Base-by-base conservation (phyloP, 768 basidiomycete genomes). In the Mycena albidolilacea region DNA sequence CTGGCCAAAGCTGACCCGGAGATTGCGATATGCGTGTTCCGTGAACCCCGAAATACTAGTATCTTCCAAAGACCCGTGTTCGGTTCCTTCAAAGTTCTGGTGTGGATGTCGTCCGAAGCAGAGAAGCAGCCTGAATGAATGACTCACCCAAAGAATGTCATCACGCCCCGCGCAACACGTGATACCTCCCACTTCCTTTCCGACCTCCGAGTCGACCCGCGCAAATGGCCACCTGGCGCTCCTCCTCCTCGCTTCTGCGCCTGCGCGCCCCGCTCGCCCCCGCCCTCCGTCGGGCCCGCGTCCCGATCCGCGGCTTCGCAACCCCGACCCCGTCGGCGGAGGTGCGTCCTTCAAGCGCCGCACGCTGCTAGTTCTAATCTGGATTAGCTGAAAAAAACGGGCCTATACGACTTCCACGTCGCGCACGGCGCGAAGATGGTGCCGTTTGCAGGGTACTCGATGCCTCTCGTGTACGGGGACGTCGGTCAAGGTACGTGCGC, bases 371-470 rank as follows among this genome's bases (percentile, higher is more conserved):
- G n/a, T 64, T 35, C 11, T n/a, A 35, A 73, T 23, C 11, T 38
- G 15, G 23, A 23, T 8, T 66, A 87, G 85, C 77, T 88, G 71
- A 85, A 78, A 75, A 90, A 89, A 78, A 98, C 97, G 0, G 89
- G 90, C 0, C 86, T 99, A 5, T 96, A 97, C 77, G 95, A 97
- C 79, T 97, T 97, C 80, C 97, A 99, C 80, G 80, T 95, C 58
- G 80, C 91, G 72, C 86, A 94, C 81, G 92, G 88, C 19, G 97
- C 93, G 1, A 97, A 97, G 83, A 97, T 99, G 95, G 96, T 98
- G 0, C 93, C 95, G 0, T 99, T 98, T 82, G 98, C 96, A 3
- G 97, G 97, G 7, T 99, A 92, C 82, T 89, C 91, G 5, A 99
- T 99, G 97, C 98, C 97, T 0, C 86, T 99, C 55, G 81, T 89